phyloP scores from a whole-genome alignment of 139 green algal genomes.

The Diplosphaera chodatii region DNA sequence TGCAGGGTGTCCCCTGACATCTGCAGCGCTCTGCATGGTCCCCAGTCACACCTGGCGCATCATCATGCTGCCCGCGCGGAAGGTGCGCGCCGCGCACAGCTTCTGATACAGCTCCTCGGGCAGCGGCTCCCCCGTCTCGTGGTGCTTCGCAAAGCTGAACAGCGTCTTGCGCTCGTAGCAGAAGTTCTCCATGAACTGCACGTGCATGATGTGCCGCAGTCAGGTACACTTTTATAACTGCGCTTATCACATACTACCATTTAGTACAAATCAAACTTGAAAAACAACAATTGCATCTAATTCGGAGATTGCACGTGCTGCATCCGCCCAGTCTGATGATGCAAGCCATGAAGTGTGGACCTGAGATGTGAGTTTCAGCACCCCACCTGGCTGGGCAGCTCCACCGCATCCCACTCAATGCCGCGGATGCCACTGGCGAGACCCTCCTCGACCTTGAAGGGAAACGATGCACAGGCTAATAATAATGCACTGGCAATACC shows the following conservation, averaged over 20 bases:
- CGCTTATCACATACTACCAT: too few species aligned
- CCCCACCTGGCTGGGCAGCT: constrained; percentile 34
- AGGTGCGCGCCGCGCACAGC: constrained; percentile 77
- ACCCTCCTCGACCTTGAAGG: constrained; percentile 64
- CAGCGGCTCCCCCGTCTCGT: constrained; percentile 77
- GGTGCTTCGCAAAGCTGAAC: constrained; percentile 84
- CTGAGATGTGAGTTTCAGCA: too few species aligned
- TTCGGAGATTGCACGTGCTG: too few species aligned
- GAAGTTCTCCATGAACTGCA: constrained; percentile 91
- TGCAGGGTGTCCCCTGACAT: too few species aligned
- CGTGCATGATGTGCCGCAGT: constrained; percentile 14
- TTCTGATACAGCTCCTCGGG: constrained; percentile 86
- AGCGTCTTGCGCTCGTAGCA: constrained; percentile 75
- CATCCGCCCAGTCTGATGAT: too few species aligned
- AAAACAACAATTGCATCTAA: too few species aligned
- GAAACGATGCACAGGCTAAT: too few species aligned
- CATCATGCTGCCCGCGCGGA: constrained; percentile 71
- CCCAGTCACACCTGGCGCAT: constrained; percentile 67
- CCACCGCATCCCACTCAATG: constrained; percentile 85
- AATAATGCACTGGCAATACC: too few species aligned
- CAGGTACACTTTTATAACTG: too few species aligned
- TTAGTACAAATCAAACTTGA: too few species aligned
- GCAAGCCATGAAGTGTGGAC: too few species aligned
- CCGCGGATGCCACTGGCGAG: constrained; percentile 81
- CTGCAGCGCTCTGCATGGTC: too few species aligned